phyloP scores from a whole-genome alignment of 192 early-diverging fungal genomes.

The Podila minutissima region DNA sequence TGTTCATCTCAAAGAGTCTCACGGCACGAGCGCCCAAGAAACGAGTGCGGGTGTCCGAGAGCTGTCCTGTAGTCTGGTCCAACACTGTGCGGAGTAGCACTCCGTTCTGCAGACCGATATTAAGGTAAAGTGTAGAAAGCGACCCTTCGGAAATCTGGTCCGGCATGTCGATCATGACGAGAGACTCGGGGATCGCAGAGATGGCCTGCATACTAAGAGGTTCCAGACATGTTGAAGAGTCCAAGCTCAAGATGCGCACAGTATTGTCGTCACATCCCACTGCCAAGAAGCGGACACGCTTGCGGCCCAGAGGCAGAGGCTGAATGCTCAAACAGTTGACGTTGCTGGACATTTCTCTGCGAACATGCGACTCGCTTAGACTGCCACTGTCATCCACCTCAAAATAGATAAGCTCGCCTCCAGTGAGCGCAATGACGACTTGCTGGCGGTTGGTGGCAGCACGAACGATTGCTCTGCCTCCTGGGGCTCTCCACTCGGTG shows the following conservation, averaged over 20 bases:
- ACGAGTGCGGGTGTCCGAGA: constrained; percentile 84
- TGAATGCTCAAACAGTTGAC: constrained; percentile 84
- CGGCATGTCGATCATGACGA: constrained; percentile 83
- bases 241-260: constrained; percentile 88
- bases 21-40: constrained; percentile 90
- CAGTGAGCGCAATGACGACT: constrained; percentile 83
- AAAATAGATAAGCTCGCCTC: constrained; percentile 92
- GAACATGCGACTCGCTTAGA: constrained; percentile 89
- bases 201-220: constrained; percentile 80
- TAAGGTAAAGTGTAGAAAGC: constrained; percentile 76
- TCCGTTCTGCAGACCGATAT: constrained; percentile 92
- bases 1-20: constrained; percentile 76
- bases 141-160: constrained; percentile 71
- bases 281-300: constrained; percentile 81
- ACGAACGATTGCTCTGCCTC: constrained; percentile 72
- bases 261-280: constrained; percentile 94
- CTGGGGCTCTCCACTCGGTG: constrained; percentile 93
- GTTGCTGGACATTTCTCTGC: constrained; percentile 74
- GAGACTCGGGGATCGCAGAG: constrained; percentile 71
- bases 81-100: constrained; percentile 86
- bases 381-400: constrained; percentile 85
- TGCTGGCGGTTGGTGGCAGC: constrained; percentile 88
- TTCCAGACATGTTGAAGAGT: constrained; percentile 81
- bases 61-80: constrained; percentile 82
- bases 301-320: constrained; percentile 80